Conservation (phyloP, 768 basidiomycete genomes). For the Amanita polypyramis region DNA sequence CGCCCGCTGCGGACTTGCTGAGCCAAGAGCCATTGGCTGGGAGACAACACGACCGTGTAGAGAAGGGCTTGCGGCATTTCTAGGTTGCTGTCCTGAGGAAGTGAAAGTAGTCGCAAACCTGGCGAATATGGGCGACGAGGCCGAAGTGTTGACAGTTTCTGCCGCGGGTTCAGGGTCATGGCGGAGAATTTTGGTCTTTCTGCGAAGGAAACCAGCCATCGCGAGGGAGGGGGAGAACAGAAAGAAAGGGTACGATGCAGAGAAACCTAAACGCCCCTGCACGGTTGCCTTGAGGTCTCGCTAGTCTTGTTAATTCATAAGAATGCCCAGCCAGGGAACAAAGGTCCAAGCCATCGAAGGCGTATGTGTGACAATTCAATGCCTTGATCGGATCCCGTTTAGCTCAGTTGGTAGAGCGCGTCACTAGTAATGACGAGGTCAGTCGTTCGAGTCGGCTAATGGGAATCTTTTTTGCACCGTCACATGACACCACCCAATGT, state of each 20-base stretch:
- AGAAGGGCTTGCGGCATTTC: background rate
- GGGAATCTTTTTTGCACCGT: slow-evolving; percentile 4
- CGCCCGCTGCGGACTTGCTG: background rate
- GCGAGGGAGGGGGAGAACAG: slow-evolving; percentile 7
- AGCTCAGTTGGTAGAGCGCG: slow-evolving; percentile 39
- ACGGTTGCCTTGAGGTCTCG: slow-evolving; percentile 3
- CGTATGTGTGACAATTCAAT: background rate
- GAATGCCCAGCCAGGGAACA: background rate
- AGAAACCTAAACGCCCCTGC: background rate
- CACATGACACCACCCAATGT: background rate
- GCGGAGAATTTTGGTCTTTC: slow-evolving; percentile 29
- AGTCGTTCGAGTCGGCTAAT: slow-evolving; percentile 54
- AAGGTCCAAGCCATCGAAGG: too few relatives aligned
- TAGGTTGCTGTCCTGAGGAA: background rate
- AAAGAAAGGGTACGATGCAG: background rate
- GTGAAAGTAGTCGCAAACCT: slow-evolving; percentile 19
- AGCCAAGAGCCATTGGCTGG: slow-evolving; percentile 21
- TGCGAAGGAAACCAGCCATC: slow-evolving; percentile 52
- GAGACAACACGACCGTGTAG: slow-evolving; percentile 14
- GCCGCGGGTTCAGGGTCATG: slow-evolving; percentile 9
- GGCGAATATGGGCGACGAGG: slow-evolving; percentile 31
- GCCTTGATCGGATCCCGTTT: slow-evolving; percentile 2
- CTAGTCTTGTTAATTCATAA: background rate
- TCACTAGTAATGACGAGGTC: slow-evolving; percentile 66
- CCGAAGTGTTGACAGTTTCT: slow-evolving; percentile 4